phyloP scores from a whole-genome alignment of 495 filamentous ascomycete species.

The Aspergillus cristatus region DNA sequence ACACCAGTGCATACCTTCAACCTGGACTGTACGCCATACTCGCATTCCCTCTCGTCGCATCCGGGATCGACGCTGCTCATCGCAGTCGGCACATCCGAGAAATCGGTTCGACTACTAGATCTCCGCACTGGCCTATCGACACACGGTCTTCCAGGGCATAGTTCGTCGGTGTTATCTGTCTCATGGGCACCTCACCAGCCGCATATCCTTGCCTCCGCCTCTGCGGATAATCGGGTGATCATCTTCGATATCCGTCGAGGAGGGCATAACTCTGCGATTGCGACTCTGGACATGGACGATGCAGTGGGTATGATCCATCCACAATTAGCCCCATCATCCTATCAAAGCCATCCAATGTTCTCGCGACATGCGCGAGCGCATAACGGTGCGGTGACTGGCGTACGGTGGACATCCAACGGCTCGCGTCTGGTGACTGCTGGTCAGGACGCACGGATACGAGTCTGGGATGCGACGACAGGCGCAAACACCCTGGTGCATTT shows the following conservation, averaged over 20 bases:
- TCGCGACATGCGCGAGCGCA: constrained; percentile 54
- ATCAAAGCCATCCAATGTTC: constrained; percentile 34
- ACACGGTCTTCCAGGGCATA: constrained; percentile 69
- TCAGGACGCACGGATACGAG: constrained; percentile 70
- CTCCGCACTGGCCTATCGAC: constrained; percentile 65
- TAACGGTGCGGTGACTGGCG: constrained; percentile 66
- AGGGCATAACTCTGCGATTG: constrained; percentile 52
- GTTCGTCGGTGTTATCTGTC: constrained; percentile 59
- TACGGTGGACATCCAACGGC: constrained; percentile 75
- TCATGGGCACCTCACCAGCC: constrained; percentile 73
- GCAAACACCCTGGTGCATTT: constrained; percentile 79
- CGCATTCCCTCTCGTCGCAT: constrained; percentile 68
- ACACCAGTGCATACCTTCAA: constrained; percentile 55
- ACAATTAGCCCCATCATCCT: constrained; percentile 14
- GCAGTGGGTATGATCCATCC: constrained; percentile 47
- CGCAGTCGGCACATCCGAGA: constrained; percentile 75
- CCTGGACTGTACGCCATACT: constrained; percentile 61
- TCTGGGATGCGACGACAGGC: constrained; percentile 72
- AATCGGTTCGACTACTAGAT: constrained; percentile 71
- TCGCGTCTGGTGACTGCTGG: constrained; percentile 65
- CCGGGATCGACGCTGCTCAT: constrained; percentile 60
- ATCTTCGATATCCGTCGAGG: constrained; percentile 77
- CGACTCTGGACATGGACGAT: constrained; percentile 71
- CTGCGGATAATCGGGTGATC: constrained; percentile 66
- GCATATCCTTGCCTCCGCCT: constrained; percentile 69